A percentile compares a stretch with the other conserved stretches of the same genome.
phyloP scores from a whole-genome alignment of 2,329 filamentous ascomycete genomes.

The Mycocentrospora acerina region DNA sequence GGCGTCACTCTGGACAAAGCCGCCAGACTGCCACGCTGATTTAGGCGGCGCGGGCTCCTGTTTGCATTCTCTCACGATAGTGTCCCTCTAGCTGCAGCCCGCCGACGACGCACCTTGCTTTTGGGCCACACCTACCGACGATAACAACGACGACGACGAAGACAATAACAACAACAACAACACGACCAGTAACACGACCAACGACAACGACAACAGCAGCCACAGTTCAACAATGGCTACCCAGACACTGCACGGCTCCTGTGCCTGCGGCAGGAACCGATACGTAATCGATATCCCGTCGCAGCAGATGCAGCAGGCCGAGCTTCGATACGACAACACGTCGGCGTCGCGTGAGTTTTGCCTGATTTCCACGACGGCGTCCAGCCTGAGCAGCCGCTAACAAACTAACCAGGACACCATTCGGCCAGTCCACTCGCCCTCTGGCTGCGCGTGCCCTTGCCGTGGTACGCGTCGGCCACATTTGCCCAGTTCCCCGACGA shows the following conservation, averaged over 20 bases:
- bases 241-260: conserved; percentile 69
- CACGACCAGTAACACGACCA: too few relatives aligned
- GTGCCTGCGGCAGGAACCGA: conserved; percentile 82
- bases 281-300: conserved; percentile 74
- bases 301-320: conserved; percentile 64
- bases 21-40: not conserved
- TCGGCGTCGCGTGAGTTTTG: conserved; percentile 67
- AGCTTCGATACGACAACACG: conserved; percentile 65
- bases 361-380: conserved; percentile 9
- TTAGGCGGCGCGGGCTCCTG: too few relatives aligned
- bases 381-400: conserved; percentile 5
- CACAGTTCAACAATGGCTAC: too few relatives aligned
- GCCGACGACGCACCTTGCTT: too few relatives aligned
- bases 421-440: conserved; percentile 74
- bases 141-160: too few relatives aligned
- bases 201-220: too few relatives aligned
- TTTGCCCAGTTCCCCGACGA: conserved; percentile 79
- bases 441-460: conserved; percentile 79
- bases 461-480: conserved; percentile 77
- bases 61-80: too few relatives aligned
- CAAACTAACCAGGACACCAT: conserved; percentile 53
- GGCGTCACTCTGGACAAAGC: not conserved
- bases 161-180: too few relatives aligned
- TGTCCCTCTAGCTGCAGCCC: too few relatives aligned
- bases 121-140: too few relatives aligned